These are phyloP conservation scores for Silybum marianum DNA, from an alignment of 129 eudicot genomes.

Conservation along the genomic window DNA sequence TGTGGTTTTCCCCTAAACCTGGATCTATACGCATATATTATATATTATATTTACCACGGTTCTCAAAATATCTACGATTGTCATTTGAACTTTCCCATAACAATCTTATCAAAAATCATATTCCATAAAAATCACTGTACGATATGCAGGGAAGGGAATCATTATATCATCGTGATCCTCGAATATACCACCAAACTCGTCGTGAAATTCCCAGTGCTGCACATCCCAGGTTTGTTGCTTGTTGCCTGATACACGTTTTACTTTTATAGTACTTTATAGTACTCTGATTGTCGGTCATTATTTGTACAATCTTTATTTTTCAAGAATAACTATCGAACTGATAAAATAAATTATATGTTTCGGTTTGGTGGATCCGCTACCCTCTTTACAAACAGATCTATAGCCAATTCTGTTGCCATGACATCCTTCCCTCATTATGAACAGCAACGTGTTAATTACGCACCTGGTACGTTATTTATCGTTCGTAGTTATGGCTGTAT, in stretches of 20 bases:
- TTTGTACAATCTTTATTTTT: conserved; percentile 7
- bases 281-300: neutral
- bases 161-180: conserved; percentile 39
- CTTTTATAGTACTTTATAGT: neutral
- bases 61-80: neutral
- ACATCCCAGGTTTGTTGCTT: conserved; percentile 46
- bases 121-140: neutral
- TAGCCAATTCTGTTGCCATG: conserved; percentile 17
- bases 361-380: neutral
- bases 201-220: conserved; percentile 39
- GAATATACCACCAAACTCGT: conserved; percentile 41
- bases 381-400: conserved; percentile 30
- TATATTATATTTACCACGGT: neutral
- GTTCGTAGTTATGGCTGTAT: neutral
- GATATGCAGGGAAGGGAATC: conserved; percentile 48
- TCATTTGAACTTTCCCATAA: neutral
- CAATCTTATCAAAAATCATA: conserved; percentile 12
- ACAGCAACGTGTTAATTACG: conserved; percentile 26
- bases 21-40: neutral
- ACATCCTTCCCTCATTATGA: conserved; percentile 35
- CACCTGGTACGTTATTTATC: conserved; percentile 35
- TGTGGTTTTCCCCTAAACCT: no score
- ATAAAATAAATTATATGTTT: neutral
- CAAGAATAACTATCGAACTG: neutral
- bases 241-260: neutral